A percentile compares a stretch with the other conserved stretches of the same genome.
Conservation (phyloP, 1,284 basidiomycete species). For the Apiotrichum laibachii region DNA sequence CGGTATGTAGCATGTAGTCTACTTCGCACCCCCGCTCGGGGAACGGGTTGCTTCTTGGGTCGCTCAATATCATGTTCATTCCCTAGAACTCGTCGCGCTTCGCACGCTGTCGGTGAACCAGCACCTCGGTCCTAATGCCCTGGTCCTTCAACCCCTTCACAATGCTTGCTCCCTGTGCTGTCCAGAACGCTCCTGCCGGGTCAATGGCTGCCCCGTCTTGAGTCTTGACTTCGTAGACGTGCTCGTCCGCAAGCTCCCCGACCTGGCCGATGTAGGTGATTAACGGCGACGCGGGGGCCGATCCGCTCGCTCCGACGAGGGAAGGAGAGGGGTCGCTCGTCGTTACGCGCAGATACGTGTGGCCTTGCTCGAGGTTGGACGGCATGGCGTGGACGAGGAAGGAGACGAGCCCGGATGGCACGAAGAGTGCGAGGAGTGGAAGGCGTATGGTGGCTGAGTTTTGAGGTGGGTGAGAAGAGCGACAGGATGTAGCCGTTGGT, state of each 20-base stretch:
- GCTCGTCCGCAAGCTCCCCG: conserved; percentile 44
- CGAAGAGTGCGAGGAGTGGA: conserved; percentile 1
- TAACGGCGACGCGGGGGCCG: not conserved
- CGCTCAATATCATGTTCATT: no score
- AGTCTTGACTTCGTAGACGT: conserved; percentile 38
- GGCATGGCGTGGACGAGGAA: conserved; percentile 11
- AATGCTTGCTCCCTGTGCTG: conserved; percentile 13
- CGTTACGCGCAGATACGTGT: conserved; percentile 41
- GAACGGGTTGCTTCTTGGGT: no score
- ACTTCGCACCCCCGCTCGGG: no score
- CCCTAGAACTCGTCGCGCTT: conserved; percentile 39
- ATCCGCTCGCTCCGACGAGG: not conserved
- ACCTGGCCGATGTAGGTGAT: conserved; percentile 39
- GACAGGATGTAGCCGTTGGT: not conserved
- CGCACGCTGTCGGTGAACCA: conserved; percentile 35
- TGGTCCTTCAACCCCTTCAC: conserved; percentile 29
- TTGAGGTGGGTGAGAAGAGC: not conserved
- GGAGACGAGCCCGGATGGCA: conserved; percentile 2
- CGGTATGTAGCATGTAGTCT: no score
- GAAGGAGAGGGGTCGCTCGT: conserved; percentile 17
- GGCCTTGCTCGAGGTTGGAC: conserved; percentile 25
- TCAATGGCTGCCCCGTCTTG: conserved; percentile 8
- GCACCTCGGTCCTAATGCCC: conserved; percentile 32
- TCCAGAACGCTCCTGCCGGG: conserved; percentile 20
- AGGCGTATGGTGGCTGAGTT: conserved; percentile 13